These are phyloP conservation scores for Furcasterigmium furcatum DNA, from an alignment of 2,329 filamentous ascomycete species.

Conservation along the genomic window DNA sequence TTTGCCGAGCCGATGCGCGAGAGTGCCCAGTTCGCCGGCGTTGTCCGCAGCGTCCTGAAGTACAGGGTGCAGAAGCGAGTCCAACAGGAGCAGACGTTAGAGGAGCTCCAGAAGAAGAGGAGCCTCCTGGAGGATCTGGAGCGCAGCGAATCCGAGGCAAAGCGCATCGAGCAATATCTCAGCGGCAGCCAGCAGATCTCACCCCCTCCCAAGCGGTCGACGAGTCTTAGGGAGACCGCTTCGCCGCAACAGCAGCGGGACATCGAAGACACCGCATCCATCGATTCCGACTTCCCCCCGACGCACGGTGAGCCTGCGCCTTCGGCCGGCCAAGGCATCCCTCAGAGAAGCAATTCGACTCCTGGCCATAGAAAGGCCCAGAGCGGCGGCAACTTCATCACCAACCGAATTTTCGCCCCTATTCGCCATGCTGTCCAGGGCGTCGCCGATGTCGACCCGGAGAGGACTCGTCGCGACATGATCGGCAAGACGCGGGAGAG, in stretches of 20 bases:
- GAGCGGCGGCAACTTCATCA: slow-evolving; percentile 85
- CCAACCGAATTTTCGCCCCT: slow-evolving; percentile 89
- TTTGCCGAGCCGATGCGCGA: slow-evolving; percentile 98
- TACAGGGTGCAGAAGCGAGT: slow-evolving; percentile 92
- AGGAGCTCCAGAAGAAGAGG: slow-evolving; percentile 87
- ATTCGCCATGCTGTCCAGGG: slow-evolving; percentile 95
- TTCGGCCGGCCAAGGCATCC: slow-evolving; percentile 71
- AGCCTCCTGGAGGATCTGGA: slow-evolving; percentile 83
- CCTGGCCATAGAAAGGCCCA: slow-evolving; percentile 73
- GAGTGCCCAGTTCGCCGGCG: slow-evolving; percentile 93
- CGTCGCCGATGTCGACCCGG: slow-evolving; percentile 93
- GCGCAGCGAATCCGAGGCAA: slow-evolving; percentile 86
- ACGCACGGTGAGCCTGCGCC: slow-evolving; percentile 75
- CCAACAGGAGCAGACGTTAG: slow-evolving; percentile 94
- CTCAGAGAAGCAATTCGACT: slow-evolving; percentile 41
- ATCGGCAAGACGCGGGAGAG: slow-evolving; percentile 95
- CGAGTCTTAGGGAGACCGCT: slow-evolving; percentile 49
- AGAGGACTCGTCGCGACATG: slow-evolving; percentile 84
- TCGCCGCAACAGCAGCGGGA: slow-evolving; percentile 48
- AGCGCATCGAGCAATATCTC: slow-evolving; percentile 90
- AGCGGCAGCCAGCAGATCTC: slow-evolving; percentile 64
- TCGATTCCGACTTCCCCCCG: slow-evolving; percentile 94
- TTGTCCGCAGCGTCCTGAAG: slow-evolving; percentile 82
- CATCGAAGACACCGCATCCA: slow-evolving; percentile 77
- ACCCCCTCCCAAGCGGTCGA: slow-evolving; percentile 64